Conservation (phyloP, 2,329 filamentous ascomycete species). For the Aspergillus caelatus region DNA sequence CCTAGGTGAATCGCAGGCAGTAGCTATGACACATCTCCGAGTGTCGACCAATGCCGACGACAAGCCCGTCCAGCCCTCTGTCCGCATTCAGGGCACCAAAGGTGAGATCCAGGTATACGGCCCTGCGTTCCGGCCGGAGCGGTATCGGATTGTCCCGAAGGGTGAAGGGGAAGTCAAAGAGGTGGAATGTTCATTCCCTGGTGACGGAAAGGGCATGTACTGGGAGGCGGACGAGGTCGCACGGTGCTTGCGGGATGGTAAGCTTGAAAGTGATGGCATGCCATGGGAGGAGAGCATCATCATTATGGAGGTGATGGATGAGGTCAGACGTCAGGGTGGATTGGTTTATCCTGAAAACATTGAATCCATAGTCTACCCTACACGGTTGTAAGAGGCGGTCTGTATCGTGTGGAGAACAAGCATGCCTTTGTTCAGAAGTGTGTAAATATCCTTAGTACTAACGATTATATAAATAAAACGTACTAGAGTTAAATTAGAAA, state of each 20-base stretch:
- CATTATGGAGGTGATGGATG: conserved; percentile 83
- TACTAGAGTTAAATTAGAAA: background rate
- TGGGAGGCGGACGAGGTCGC: conserved; percentile 84
- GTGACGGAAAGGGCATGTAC: conserved; percentile 79
- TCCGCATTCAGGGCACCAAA: conserved; percentile 77
- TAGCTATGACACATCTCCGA: conserved; percentile 69
- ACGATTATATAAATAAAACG: background rate
- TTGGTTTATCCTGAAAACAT: conserved; percentile 68
- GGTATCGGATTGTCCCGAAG: conserved; percentile 64
- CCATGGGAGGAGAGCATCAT: conserved; percentile 75
- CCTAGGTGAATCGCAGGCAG: conserved; percentile 64
- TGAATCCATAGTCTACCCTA: conserved; percentile 61
- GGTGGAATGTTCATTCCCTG: conserved; percentile 51
- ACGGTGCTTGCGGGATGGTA: conserved; percentile 73
- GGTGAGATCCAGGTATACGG: conserved; percentile 82
- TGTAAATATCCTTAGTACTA: background rate
- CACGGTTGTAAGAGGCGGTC: conserved; percentile 37
- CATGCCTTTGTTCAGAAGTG: background rate
- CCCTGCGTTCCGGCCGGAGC: conserved; percentile 69
- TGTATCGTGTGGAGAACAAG: background rate
- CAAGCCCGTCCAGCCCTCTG: conserved; percentile 64
- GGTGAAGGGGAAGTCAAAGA: conserved; percentile 49
- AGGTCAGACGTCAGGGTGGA: conserved; percentile 64
- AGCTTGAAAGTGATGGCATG: conserved; percentile 72
- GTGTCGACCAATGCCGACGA: conserved; percentile 65